Conservation (phyloP, 1,284 basidiomycete species). For the Heterobasidion annosum region DNA sequence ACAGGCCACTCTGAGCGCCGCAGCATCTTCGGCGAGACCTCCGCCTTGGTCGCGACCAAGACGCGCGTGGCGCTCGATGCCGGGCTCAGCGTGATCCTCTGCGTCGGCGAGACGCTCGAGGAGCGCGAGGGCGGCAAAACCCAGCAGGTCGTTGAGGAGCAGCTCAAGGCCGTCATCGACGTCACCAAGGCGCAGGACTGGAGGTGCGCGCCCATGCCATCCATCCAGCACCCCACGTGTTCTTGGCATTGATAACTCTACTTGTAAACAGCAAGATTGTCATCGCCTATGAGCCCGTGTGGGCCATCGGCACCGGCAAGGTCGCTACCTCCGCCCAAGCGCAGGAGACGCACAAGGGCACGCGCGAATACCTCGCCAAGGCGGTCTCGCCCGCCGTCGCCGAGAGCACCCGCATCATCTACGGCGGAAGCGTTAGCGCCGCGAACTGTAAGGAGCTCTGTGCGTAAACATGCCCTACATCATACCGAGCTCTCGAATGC, state of each 20-base stretch:
- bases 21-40: conserved; percentile 85
- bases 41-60: conserved; percentile 81
- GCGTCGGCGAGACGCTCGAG: conserved; percentile 90
- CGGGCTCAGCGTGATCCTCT: conserved; percentile 85
- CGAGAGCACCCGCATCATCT: conserved; percentile 82
- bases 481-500: conserved; percentile 2
- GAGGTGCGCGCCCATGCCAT: conserved; percentile 39
- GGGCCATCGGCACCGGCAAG: conserved; percentile 98
- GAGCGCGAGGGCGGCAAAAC: conserved; percentile 84
- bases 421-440: conserved; percentile 90
- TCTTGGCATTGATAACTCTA: not conserved
- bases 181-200: conserved; percentile 65
- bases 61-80: conserved; percentile 73
- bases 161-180: conserved; percentile 74
- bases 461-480: conserved; percentile 18
- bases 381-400: conserved; percentile 67
- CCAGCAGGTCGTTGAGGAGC: conserved; percentile 71
- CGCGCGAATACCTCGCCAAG: conserved; percentile 69
- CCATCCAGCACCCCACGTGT: not conserved
- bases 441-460: conserved; percentile 84
- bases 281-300: conserved; percentile 94
- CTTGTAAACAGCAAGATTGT: conserved; percentile 66
- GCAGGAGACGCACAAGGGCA: conserved; percentile 85
- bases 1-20: conserved; percentile 93
- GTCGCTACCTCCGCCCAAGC: conserved; percentile 90